Base-by-base conservation (phyloP, 1,284 basidiomycete species). In the Tetrapyrgos nigripes region DNA sequence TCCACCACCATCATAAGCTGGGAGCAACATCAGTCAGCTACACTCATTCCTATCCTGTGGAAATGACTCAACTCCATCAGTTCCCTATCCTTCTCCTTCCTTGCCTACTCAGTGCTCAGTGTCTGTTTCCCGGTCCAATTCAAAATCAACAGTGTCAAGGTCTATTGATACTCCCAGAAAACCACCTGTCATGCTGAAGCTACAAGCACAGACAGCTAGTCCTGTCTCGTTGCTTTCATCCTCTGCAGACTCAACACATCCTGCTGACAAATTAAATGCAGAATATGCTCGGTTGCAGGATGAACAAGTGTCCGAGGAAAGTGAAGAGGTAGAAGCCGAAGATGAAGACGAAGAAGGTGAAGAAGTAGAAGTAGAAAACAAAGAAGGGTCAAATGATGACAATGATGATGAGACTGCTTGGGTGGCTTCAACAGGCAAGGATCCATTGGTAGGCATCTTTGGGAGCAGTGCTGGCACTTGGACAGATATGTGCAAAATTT, bases 391-490 rank as follows among this genome's bases (percentile, higher is more conserved):
- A 21, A 70, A 70, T 14, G 64, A 66, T 26, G 62, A 67, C 21
- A 65, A 65, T n/a, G 69, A 73, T 50, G 73, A 77, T 56, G 60
- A 68, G 23, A 76, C 74, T 4, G 72, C 75, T 26, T 69, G 70
- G 28, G 72, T 76, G 47, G 59, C 66, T 55, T 66, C 73, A 51
- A 65, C 56, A 50, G 68, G 68, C 58, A 69, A 69, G 66, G 75
- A 80, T 65, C 73, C 70, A 35, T 63, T 79, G 45, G 71, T 64
- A n/a, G 75, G 76, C 56, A 70, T 79, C 4, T 79, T 79, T 69
- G 86, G 86, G 49, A 79, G 79, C 27, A 87, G 89, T 70, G 82
- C 76, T 61, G 83, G 87, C 63, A 80, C 82, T 3, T 88, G 87
- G 87, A 76, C 77, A 58, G 82, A 83, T 53, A 76, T 89, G 50